Conservation (phyloP, 768 basidiomycete species). For the Nidularia sp. region DNA sequence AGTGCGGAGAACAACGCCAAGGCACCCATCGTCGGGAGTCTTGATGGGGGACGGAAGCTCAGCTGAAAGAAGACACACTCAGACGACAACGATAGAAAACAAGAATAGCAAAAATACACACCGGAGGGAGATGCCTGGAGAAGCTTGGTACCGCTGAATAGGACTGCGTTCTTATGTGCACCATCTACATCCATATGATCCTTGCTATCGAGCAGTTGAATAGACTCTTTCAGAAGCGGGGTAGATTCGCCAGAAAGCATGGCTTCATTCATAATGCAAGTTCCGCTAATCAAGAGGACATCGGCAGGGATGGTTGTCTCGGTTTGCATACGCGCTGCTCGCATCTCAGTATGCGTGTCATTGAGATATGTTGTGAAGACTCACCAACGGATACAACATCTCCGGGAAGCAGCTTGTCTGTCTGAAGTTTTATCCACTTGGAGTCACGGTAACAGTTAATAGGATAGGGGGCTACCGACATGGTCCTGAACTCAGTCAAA, state of each 20-base stretch:
- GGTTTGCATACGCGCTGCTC: constrained; percentile 55
- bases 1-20: constrained; percentile 89
- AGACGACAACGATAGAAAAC: no score
- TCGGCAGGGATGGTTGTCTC: constrained; percentile 94
- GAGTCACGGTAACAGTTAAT: constrained; percentile 78
- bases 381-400: constrained; percentile 80
- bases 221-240: constrained; percentile 92
- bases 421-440: constrained; percentile 78
- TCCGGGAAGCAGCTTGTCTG: constrained; percentile 86
- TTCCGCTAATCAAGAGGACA: constrained; percentile 86
- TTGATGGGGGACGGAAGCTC: constrained; percentile 42
- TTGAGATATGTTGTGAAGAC: constrained; percentile 5
- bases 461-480: constrained; percentile 89
- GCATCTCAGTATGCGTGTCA: constrained; percentile 3
- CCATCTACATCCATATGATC: constrained; percentile 86
- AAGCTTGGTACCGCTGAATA: constrained; percentile 97
- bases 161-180: constrained; percentile 78
- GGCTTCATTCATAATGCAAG: constrained; percentile 97
- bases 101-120: constrained; percentile 11
- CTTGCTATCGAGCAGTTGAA: constrained; percentile 71
- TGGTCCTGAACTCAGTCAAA: constrained; percentile 92
- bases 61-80: constrained; percentile 8
- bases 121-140: constrained; percentile 71
- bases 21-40: constrained; percentile 89
- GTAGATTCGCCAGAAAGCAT: constrained; percentile 99